These are phyloP conservation scores for Polygonum maritimum DNA, from an alignment of 148 eudicot genomes.

Conservation along the genomic window DNA sequence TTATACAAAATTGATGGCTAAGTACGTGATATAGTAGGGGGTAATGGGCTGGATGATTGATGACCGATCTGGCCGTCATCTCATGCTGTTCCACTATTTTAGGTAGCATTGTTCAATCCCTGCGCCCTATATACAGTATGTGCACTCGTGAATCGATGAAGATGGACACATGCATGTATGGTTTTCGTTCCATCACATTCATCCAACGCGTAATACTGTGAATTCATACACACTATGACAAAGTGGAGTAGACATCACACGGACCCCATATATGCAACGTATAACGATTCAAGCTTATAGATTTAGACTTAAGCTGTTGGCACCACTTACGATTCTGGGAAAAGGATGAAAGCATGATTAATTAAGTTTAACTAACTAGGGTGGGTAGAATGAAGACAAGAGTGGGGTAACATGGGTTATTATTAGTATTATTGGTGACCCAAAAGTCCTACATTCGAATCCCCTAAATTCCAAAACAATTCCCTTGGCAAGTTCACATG, in stretches of 20 bases:
- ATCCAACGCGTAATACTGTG: background rate
- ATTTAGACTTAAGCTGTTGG: background rate
- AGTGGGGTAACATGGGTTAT: background rate
- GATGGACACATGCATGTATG: background rate
- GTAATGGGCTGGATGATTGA: background rate
- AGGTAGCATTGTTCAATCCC: no score
- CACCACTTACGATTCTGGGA: background rate
- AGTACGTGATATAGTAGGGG: background rate
- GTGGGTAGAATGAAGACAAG: background rate
- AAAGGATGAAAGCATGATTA: background rate
- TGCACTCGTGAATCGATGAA: no score
- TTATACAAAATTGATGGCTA: no score
- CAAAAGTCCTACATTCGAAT: background rate
- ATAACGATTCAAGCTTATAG: background rate
- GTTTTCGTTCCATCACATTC: background rate
- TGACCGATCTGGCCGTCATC: background rate
- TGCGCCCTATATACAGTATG: no score
- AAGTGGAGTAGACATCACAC: background rate
- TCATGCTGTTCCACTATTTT: background rate
- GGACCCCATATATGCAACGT: background rate
- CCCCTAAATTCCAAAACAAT: background rate
- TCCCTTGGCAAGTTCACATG: background rate
- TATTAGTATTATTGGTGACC: background rate
- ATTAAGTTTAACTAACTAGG: background rate
- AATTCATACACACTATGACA: background rate